phyloP scores from a whole-genome alignment of 2,329 filamentous ascomycete genomes.

The Teratosphaeria viscida region DNA sequence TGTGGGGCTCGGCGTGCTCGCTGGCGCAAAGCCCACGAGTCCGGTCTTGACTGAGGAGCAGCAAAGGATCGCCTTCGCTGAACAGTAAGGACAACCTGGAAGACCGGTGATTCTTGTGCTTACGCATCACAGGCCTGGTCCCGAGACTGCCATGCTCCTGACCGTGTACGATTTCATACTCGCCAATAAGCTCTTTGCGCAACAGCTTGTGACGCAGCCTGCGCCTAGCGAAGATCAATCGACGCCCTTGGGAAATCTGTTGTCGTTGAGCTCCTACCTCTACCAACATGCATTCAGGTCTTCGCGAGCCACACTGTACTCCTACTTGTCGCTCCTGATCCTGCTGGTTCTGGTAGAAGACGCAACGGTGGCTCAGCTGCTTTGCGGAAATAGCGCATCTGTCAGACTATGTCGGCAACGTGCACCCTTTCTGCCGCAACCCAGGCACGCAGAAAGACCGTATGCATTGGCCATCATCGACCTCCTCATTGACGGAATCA shows the following conservation, averaged over 20 bases:
- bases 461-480: slow-evolving; percentile 71
- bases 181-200: slow-evolving; percentile 90
- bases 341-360: slow-evolving; percentile 84
- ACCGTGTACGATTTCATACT: slow-evolving; percentile 88
- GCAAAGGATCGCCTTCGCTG: slow-evolving; percentile 68
- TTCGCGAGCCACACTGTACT: slow-evolving; percentile 65
- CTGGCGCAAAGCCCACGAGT: slow-evolving; percentile 48
- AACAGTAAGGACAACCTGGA: slow-evolving; percentile 50
- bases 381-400: slow-evolving; percentile 65
- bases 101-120: slow-evolving; percentile 1
- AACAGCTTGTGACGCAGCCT: slow-evolving; percentile 56
- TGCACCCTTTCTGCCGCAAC: slow-evolving; percentile 70
- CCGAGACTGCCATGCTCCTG: slow-evolving; percentile 69
- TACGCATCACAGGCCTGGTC: slow-evolving; percentile 53
- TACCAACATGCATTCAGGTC: slow-evolving; percentile 88
- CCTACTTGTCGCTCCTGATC: slow-evolving; percentile 74
- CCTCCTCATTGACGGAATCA: slow-evolving; percentile 79
- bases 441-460: slow-evolving; percentile 56
- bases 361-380: slow-evolving; percentile 64
- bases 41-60: slow-evolving; percentile 63
- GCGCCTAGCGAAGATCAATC: slow-evolving; percentile 23
- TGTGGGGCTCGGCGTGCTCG: slow-evolving; percentile 70
- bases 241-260: slow-evolving; percentile 59
- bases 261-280: slow-evolving; percentile 86
- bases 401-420: slow-evolving; percentile 84